Evolutionary conservation across 257 asterid genomes (phyloP), one percentile per base, ranked within the genome.

Genomic region (Solanum chaucha): DNA sequence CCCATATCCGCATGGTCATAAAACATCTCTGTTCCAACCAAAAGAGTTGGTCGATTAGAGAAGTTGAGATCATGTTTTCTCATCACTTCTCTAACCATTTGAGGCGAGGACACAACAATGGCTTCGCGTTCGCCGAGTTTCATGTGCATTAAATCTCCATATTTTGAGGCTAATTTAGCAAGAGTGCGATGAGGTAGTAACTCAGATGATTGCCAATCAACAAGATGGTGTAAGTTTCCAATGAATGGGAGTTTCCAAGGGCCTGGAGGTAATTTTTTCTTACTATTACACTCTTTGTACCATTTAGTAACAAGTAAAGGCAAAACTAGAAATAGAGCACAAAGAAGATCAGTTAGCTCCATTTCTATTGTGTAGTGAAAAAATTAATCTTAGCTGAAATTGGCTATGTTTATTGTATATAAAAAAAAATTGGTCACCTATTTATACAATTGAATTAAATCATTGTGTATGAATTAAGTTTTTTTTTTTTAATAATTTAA

Each of bases 181-280:
- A 91, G 92, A 5, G 75, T 28, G 0, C 80, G 89, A 86, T 89
- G 91, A 4, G 90, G 89, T 8, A 85, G 87, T 7, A 71, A 83
- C 30, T 88, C 92, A 8, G 84, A 41, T 17, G 84, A 77, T 77
- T 77, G 32, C 61, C 84, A 77, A 20, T 41, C 84, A 7, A 77
- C 3, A 77, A 91, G 32, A 87, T 90, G 93, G 88, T 91, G 93
- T 58, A 91, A 87, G 88, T 90, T 90, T 81, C 93, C 93, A 9
- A 91, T 88, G 20, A 91, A 1, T 34, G 93, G 93, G n/a, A 91
- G 85, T 73, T 58, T 81, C 28, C 90, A 88, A 14, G 93, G 91
- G 35, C 89, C 87, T 19, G 92, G 91, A 44, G 93, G 92, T 12
- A 88, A 40, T 10, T 83, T 86, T 5, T 12, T 86, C 48, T 14